Evolutionary conservation across 306 rosid genomes (phyloP).

Genomic region (Myrica gale): DNA sequence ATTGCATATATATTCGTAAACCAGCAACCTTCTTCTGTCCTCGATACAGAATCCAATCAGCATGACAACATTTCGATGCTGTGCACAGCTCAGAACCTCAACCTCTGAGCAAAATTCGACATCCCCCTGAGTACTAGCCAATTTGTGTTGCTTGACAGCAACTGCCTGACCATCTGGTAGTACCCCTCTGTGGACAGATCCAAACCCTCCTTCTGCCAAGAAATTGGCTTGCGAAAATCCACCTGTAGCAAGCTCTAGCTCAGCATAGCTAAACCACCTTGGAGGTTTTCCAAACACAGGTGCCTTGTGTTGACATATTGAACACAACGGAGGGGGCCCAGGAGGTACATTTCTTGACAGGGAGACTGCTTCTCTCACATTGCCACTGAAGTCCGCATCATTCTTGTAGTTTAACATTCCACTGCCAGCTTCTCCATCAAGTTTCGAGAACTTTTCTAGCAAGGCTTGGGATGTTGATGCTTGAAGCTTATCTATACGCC

Average conservation of each 20-base stretch:
- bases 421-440: constrained; percentile 61
- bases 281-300: constrained; percentile 99
- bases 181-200: constrained; percentile 96
- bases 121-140: constrained; percentile 99
- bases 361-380: constrained; percentile 83
- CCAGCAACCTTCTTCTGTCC: constrained; percentile 88
- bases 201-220: constrained; percentile 98
- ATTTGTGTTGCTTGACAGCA: constrained; percentile 97
- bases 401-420: constrained; percentile 52
- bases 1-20: constrained; percentile 96
- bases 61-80: constrained; percentile 97
- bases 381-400: constrained; percentile 66
- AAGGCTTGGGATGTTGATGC: constrained; percentile 57
- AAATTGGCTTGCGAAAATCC: constrained; percentile 95
- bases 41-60: constrained; percentile 95
- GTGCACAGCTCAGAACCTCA: constrained; percentile 98
- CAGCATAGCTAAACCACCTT: constrained; percentile 87
- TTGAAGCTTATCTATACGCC: constrained; percentile 46
- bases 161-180: constrained; percentile 94
- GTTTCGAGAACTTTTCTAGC: constrained; percentile 58
- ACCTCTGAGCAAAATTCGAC: constrained; percentile 94
- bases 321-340: constrained; percentile 93
- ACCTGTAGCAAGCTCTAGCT: constrained; percentile 91
- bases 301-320: constrained; percentile 98
- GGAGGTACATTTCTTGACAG: constrained; percentile 79